Evolutionary conservation across 2,329 filamentous ascomycete genomes (phyloP), one percentile per base, ranked within the genome.

Genomic region (Colletotrichum aenigma): DNA sequence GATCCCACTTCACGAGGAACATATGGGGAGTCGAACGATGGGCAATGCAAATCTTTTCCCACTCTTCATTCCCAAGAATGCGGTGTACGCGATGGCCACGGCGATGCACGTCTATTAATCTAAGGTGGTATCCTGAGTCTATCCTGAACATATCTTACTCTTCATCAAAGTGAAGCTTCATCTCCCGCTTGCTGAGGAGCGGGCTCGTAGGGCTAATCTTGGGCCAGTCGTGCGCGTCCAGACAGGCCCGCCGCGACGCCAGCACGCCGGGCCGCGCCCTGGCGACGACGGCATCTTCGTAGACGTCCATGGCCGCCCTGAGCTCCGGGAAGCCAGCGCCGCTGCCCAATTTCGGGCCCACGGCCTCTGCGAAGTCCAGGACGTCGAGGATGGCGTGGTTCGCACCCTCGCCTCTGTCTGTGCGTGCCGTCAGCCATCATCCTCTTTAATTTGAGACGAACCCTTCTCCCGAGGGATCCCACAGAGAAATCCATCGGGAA

Each of bases 381-480:
- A 89, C 87, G 78, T 91, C 90, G 8, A 87, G 80, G 43, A 92
- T 89, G 4, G 87, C 89, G 67, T 91, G 89, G 76, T 92, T 92
- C 7, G 88, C 89, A 1, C 89, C 90, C 80, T 92, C 90, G 4
- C 90, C 90, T 15, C 90, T 86, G 78, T 89, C 90, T 92, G 75
- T 58, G 32, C 56, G 56, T 48, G 16, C 36, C 38, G 34, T 71
- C 26, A 75, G 76, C 62, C 61, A 56, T 66, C 9, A 21, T 26
- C 13, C 60, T 30, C 28, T 26, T 56, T n/a, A n/a, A 36, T 66
- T 60, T 61, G 30, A 52, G 13, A 67, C 55, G 28, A 66, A 64
- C 48, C 28, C 48, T 24, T 30, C 30, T 56, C 52, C 52, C 38
- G 24, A 55, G 16, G 16, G 32, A 32, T 21, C n/a, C 15, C 26